Evolutionary conservation across 306 rosid species (phyloP), one percentile per base, ranked within the genome.

Genomic region (Senna tora): DNA sequence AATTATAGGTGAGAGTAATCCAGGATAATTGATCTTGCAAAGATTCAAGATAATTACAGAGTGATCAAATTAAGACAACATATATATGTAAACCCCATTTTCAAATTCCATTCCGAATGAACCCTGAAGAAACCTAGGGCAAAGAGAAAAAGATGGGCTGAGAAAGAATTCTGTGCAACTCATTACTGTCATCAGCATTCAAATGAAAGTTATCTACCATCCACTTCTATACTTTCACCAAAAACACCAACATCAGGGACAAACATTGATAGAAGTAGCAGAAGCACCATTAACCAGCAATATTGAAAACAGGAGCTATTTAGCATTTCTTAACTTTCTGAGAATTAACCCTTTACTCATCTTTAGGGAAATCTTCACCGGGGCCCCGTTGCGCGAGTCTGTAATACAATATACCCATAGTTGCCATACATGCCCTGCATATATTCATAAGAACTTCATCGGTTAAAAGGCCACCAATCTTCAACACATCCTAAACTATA

Each of bases 361-460:
- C 88, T 6, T 83, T 87, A 14, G 82, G 76, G 57, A 72, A 61
- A 60, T 92, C 96, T 21, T 86, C 92, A 67, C 81, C 93, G 4
- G 89, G 76, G 73, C 88, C 96, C 61, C 88, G 65, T 79, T 92
- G 97, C 69, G 67, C 96, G 33, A 95, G 90, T 87, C 99, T 95
- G 91, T 95, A 95, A 83, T 95, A 95, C 87, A 95, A 83, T 78
- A 92, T 95, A 46, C 97, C 99, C 97, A 95, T 95, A 9, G 99
- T 95, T 62, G 99, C 97, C 97, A 95, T 79, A 68, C 99, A 95
- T 19, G 99, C 99, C 99, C 99, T 95, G 90, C 90, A 83, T 49
- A 60, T 62, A 16, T 25, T 30, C 65, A 74, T 34, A 67, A 39
- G 39, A 62, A 38, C 72, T 65, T 50, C 71, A 75, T 83, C 70